These are phyloP conservation scores for Boletus edulis DNA, from an alignment of 768 basidiomycete species.

Conservation along the genomic window DNA sequence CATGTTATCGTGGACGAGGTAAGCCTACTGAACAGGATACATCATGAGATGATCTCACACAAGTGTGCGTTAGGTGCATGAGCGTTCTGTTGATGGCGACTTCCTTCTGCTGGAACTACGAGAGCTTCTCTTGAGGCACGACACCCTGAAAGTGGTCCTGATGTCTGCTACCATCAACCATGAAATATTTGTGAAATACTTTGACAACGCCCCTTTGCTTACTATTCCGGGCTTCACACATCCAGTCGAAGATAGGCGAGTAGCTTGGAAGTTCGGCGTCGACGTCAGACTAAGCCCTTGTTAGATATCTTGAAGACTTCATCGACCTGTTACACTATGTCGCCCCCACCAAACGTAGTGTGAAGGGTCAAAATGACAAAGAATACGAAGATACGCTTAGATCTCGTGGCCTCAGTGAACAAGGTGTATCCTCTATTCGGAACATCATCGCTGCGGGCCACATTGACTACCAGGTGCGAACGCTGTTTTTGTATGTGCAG, in stretches of 20 bases:
- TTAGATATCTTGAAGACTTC: constrained; percentile 84
- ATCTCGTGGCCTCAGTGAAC: constrained; percentile 52
- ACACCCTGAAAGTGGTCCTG: constrained; percentile 72
- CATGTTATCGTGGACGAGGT: constrained; percentile 94
- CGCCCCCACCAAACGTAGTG: constrained; percentile 39
- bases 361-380: constrained; percentile 32
- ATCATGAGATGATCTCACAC: not conserved
- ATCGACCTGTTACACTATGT: constrained; percentile 56
- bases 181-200: constrained; percentile 79
- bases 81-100: constrained; percentile 89
- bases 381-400: constrained; percentile 47
- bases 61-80: constrained; percentile 63
- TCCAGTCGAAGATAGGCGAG: constrained; percentile 74
- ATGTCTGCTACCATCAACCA: constrained; percentile 98
- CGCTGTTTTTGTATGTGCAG: not conserved
- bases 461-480: constrained; percentile 68
- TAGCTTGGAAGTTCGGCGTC: constrained; percentile 1
- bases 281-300: not conserved
- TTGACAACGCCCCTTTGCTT: constrained; percentile 74
- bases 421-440: constrained; percentile 53
- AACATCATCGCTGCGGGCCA: constrained; percentile 57
- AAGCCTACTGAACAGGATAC: constrained; percentile 7
- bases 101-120: constrained; percentile 83
- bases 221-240: constrained; percentile 81
- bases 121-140: constrained; percentile 64